A percentile compares a stretch with the other conserved stretches of the same genome.
Conservation (phyloP, 495 filamentous ascomycete genomes). For the Delitschia confertaspora region DNA sequence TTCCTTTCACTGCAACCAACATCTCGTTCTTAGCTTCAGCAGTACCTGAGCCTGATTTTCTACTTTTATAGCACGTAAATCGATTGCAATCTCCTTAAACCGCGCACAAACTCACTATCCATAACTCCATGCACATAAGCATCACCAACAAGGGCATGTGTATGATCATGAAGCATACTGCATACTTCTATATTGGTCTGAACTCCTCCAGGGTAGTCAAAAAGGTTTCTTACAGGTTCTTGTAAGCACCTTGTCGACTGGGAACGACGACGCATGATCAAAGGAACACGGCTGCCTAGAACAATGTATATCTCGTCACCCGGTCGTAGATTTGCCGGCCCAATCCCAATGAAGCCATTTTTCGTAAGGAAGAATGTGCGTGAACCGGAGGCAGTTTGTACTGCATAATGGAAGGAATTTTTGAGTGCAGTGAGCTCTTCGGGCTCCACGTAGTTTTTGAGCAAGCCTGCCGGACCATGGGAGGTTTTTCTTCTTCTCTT, state of each 20-base stretch:
- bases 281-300: constrained; percentile 23
- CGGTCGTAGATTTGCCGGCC: constrained; percentile 14
- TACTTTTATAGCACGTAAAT: too few relatives aligned
- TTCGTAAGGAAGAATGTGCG: constrained; percentile 25
- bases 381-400: constrained; percentile 22
- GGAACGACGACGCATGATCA: constrained; percentile 19
- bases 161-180: not conserved
- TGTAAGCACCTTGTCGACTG: not conserved
- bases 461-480: too few relatives aligned
- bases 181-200: not conserved
- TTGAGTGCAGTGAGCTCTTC: too few relatives aligned
- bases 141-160: constrained; percentile 11
- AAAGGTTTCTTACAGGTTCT: not conserved
- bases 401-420: constrained; percentile 25
- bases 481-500: too few relatives aligned
- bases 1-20: too few relatives aligned
- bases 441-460: too few relatives aligned
- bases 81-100: too few relatives aligned
- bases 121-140: constrained; percentile 7
- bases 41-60: too few relatives aligned
- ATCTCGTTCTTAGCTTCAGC: too few relatives aligned
- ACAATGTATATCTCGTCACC: constrained; percentile 22
- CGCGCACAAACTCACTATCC: constrained; percentile 13
- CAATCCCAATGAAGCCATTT: constrained; percentile 27
- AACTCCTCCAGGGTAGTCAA: not conserved